These are phyloP conservation scores for Phlebiopsis flavidoalba DNA, from an alignment of 768 basidiomycete species.

Conservation along the genomic window DNA sequence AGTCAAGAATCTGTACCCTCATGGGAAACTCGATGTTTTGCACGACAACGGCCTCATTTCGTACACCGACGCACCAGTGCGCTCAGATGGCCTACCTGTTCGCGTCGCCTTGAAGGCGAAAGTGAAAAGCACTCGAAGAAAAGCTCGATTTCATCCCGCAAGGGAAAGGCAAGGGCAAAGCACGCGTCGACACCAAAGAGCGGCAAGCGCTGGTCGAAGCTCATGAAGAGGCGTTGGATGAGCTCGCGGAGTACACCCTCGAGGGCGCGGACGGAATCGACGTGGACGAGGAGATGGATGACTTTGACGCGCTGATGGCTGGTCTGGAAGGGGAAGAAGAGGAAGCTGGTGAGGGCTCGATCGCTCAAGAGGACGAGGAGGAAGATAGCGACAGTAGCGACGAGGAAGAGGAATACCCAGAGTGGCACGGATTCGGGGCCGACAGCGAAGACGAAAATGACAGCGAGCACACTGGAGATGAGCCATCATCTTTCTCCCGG, in stretches of 20 bases:
- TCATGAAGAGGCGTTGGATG: constrained; percentile 21
- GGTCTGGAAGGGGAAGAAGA: constrained; percentile 12
- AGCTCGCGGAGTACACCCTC: constrained; percentile 17
- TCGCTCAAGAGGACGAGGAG: not conserved
- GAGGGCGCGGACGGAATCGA: constrained; percentile 15
- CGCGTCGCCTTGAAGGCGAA: constrained; percentile 20
- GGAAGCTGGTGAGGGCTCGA: not conserved
- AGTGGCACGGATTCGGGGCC: not conserved
- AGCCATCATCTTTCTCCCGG: constrained; percentile 27
- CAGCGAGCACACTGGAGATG: constrained; percentile 6
- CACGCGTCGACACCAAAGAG: constrained; percentile 14
- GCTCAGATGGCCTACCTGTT: constrained; percentile 22
- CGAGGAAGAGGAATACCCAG: constrained; percentile 5
- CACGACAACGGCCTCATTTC: constrained; percentile 27
- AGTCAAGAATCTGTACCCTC: constrained; percentile 19
- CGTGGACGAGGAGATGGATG: constrained; percentile 20
- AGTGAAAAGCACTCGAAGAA: constrained; percentile 19
- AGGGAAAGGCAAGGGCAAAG: constrained; percentile 20
- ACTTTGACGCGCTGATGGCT: constrained; percentile 24
- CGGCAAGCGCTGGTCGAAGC: constrained; percentile 15
- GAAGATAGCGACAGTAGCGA: constrained; percentile 4
- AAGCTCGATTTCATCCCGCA: constrained; percentile 16
- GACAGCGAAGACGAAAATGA: constrained; percentile 3
- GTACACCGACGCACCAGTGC: constrained; percentile 21
- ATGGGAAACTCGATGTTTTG: constrained; percentile 19